Evolutionary conservation across 2,329 filamentous ascomycete genomes (phyloP).

Genomic region (Penicillium sumatraense): DNA sequence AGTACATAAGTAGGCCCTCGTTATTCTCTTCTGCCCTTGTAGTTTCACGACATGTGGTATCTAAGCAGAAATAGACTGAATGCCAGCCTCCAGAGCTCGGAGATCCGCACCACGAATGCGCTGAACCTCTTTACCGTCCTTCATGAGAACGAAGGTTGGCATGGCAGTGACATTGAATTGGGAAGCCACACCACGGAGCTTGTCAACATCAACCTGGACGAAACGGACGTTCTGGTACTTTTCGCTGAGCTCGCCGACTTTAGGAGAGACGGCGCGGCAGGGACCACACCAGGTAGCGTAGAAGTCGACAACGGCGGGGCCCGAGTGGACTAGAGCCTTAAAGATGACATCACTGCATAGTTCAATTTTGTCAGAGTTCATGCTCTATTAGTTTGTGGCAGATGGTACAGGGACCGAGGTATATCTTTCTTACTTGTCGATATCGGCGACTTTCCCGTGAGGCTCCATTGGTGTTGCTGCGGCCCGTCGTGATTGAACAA

Average conservation of each 20-base stretch:
- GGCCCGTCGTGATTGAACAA: slow-evolving; percentile 17
- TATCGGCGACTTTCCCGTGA: slow-evolving; percentile 42
- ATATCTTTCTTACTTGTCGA: slow-evolving; percentile 37
- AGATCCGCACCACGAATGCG: slow-evolving; percentile 35
- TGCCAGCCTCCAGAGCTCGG: slow-evolving; percentile 31
- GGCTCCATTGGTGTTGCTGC: slow-evolving; percentile 29
- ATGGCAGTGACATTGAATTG: slow-evolving; percentile 56
- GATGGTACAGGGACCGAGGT: not conserved
- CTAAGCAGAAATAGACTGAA: slow-evolving; percentile 27
- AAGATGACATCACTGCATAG: slow-evolving; percentile 65
- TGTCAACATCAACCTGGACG: slow-evolving; percentile 61
- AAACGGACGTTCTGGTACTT: slow-evolving; percentile 57
- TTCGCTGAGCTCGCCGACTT: slow-evolving; percentile 57
- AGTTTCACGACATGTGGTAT: not conserved
- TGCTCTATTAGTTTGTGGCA: not conserved
- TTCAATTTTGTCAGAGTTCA: not conserved
- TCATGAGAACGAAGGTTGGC: slow-evolving; percentile 48
- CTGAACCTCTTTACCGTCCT: slow-evolving; percentile 40
- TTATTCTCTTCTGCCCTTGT: not conserved
- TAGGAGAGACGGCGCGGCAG: slow-evolving; percentile 59
- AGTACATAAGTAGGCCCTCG: not conserved
- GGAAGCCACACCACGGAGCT: slow-evolving; percentile 53
- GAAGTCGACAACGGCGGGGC: slow-evolving; percentile 59
- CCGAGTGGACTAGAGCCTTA: slow-evolving; percentile 52
- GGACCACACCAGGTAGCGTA: slow-evolving; percentile 63